A percentile compares a stretch with the other conserved stretches of the same genome.
Evolutionary conservation across 345 rosid species (phyloP).

Genomic region (Eucalyptus fibrosa): DNA sequence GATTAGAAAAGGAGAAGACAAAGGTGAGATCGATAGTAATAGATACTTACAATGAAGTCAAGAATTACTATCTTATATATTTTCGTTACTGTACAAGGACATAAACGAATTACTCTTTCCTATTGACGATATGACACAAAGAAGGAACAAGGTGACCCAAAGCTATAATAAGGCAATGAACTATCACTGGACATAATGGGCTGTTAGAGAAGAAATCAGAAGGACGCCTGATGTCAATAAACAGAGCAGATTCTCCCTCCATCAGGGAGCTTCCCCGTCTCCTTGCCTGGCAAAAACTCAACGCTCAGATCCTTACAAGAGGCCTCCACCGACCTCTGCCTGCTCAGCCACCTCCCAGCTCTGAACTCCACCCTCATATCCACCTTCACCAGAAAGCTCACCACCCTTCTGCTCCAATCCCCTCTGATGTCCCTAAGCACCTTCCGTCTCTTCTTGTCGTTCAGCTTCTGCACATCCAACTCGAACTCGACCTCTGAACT

Average conservation of each 20-base stretch:
- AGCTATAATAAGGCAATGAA: neutral
- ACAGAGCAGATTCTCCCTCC: neutral
- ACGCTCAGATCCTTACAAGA: neutral
- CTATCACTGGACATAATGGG: neutral
- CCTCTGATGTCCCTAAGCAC: neutral
- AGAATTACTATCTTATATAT: neutral
- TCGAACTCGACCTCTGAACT: neutral
- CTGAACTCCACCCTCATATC: neutral
- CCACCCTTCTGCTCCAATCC: constrained; percentile 3
- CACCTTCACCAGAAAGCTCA: neutral
- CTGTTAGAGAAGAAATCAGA: neutral
- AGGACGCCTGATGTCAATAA: neutral
- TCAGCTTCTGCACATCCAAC: neutral
- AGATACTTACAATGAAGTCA: neutral
- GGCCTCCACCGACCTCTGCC: neutral
- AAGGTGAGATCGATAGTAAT: neutral
- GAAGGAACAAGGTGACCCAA: neutral
- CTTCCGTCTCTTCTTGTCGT: neutral
- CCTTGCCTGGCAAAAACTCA: neutral
- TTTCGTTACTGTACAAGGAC: neutral
- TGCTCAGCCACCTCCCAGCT: neutral
- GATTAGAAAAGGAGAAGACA: neutral
- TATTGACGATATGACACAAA: neutral
- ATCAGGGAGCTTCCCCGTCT: neutral
- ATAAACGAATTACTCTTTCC: neutral